Base-by-base conservation (phyloP, 2,329 filamentous ascomycete species). In the Aspergillus quadrilineatus region DNA sequence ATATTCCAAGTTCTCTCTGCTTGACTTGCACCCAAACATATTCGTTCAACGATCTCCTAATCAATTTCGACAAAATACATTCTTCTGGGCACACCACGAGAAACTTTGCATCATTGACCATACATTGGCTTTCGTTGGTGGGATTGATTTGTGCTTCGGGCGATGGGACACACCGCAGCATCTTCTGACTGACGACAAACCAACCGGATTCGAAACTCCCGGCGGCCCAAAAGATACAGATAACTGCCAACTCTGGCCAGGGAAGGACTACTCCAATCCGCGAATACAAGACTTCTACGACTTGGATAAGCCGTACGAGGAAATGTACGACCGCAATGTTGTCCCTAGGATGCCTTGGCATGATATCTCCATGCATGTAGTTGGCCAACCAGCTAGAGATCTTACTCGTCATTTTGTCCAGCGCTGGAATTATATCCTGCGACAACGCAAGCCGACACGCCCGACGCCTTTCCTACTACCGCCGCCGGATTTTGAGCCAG, bases 71-170 rank as follows among this genome's bases (percentile, higher is more conserved):
- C 96, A 99, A 76, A 97, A 97, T 67, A 96, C 96, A 45, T 99
- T 99, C 78, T 99, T 99, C 80, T 99, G 95, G 81, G 94, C 94
- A 1, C 94, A 99, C 70, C 94, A 99, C 75, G 94, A 99, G 73
- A 99, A 99, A 75, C 84, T 99, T n/a, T 93, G 92, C 68, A 86
- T 99, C 41, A 89, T 99, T 15, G 94, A 99, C 70, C 94, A 97
- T 69, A 94, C 93, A 53, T 86, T 97, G 49, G 94, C 93, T 9
- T 97, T 99, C 72, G 87, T 96, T 48, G 94, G 94, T 58, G 94
- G 94, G 36, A 90, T 99, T 60, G 94, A 99, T 77, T 80, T 99
- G 22, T 99, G 94, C 75, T 97, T 97, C 72, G 94, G 94, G 46
- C 85, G 94, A 65, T 99, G 94, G 94, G 94, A 97, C 71, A 96